Base-by-base conservation (phyloP, 306 rosid genomes). In the Styphnolobium japonicum region DNA sequence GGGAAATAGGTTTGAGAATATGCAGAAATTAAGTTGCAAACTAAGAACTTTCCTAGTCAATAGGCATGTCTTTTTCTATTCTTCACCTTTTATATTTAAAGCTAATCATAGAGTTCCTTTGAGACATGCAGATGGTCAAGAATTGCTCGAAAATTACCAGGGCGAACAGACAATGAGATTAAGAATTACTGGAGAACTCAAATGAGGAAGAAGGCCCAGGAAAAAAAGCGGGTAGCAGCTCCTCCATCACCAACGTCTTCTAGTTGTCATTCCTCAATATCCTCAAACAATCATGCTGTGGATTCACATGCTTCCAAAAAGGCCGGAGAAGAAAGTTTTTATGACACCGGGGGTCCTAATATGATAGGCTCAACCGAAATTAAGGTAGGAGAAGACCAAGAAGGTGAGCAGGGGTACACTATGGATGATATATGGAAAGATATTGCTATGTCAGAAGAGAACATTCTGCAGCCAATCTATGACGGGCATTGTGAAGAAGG, bases 381-480 rank as follows among this genome's bases (percentile, higher is more conserved):
- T 63, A 83, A 29, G 76, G 65, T 40, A 6, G 73, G 78, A 33
- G 74, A 82, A 40, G 79, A 63, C 10, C 76, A 82, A 62, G 36
- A 81, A 3, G 85, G 68, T n/a, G 86, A 77, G 48, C 75, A 39
- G 53, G 78, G 80, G 7, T 86, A 84, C 82, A 83, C 94, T 1
- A 83, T 93, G 89, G 99, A 96, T 80, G 99, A 96, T 58, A 93
- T 96, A 85, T 96, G 99, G 99, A 93, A 88, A 82, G 97, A 93
- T 53, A 89, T 96, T 48, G 88, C 68, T 12, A 43, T 89, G 11
- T 74, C 91, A 18, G 93, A 87, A 80, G 92, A 83, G 25, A 83
- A 77, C 58, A 76, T 75, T 33, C 63, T 79, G 18, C 53, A 78
- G 36, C 82, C 83, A 37, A 69, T 85, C 40, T 83, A 80, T 52